Evolutionary conservation across 495 filamentous ascomycete species (phyloP), one percentile per base, ranked within the genome.

Genomic region (Rusavskia elegans): DNA sequence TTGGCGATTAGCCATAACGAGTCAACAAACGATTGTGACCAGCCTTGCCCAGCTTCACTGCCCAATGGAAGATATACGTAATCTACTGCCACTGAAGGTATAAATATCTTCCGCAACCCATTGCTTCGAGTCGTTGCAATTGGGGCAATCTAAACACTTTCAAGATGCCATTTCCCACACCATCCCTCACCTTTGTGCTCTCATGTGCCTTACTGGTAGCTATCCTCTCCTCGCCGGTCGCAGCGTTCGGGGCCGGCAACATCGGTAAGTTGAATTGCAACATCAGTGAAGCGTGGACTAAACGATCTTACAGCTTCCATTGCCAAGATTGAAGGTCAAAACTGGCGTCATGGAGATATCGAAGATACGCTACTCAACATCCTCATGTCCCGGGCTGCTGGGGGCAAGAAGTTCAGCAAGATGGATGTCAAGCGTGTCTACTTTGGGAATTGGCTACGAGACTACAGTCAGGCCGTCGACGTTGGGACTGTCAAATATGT

Each of bases 361-460:
- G 89, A 95, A 75, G 89, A 95, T 72, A 78, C 83, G 30, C 75
- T 95, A 19, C 77, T 94, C 52, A 77, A 70, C 45, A 68, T 95
- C 27, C 62, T 82, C 51, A 82, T 92, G 74, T 81, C 87, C n/a
- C 74, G 76, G 48, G 79, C 77, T 51, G 80, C 82, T 38, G 84
- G 86, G 54, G 84, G 84, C 57, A 83, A 85, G 71, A 90, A 87
- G 57, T 95, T 95, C 63, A 75, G 77, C 68, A 89, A 89, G 68
- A 75, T 94, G 58, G 85, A 83, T 66, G 84, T 94, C 54, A 85
- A 87, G 54, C 80, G 87, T 36, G 83, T 88, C 30, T 80, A 84
- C 59, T 95, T 95, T 68, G 89, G 89, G 27, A 94, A 93, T 69
- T 95, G 89, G 89, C 73, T 93, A 20, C 77, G 88, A 57, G 84